Evolutionary conservation across 306 rosid genomes (phyloP), one percentile per base, ranked within the genome.

Genomic region (Clitoria ternatea): DNA sequence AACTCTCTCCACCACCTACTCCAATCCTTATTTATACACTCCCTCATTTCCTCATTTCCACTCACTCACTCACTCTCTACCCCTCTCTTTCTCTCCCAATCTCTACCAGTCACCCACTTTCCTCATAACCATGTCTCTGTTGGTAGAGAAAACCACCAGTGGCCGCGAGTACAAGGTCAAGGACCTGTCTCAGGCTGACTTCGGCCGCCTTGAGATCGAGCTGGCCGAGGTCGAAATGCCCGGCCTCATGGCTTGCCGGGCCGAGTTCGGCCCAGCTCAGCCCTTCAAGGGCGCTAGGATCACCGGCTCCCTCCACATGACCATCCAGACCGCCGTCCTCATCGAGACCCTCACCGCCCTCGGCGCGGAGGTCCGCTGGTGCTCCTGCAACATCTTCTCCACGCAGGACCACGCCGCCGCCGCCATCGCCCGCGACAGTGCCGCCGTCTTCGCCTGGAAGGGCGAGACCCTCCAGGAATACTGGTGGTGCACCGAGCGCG

Each of bases 341-440:
- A 94, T 94, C 42, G 99, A 94, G 53, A 91, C 99, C 83, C 91
- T 89, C 6, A 94, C 99, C 17, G 92, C 99, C 7, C 92, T 94
- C 67, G 97, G 99, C 12, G 95, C 99, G 2, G 95, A 94, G 66
- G 99, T 94, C 36, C 91, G 99, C 42, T 94, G 99, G 99, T 91
- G 97, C 70, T 88, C 96, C 18, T 91, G 99, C 82, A 94, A 94
- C 85, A 94, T 94, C 49, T 94, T 94, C 88, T 94, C 99, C 59
- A 94, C 99, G 0, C 99, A 94, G 80, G 99, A 94, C 79, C 99
- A 94, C 66, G 97, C 97, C 53, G 99, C 99, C 45, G 96, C 99
- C 30, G 99, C 91, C 39, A 91, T 83, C 22, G 99, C 99, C 2
- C 92, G 99, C 1, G 97, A 94, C 54, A 71, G 81, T 40, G 99